These are phyloP conservation scores for Phialophora verrucosa DNA, from an alignment of 2,329 filamentous ascomycete species.

Conservation along the genomic window DNA sequence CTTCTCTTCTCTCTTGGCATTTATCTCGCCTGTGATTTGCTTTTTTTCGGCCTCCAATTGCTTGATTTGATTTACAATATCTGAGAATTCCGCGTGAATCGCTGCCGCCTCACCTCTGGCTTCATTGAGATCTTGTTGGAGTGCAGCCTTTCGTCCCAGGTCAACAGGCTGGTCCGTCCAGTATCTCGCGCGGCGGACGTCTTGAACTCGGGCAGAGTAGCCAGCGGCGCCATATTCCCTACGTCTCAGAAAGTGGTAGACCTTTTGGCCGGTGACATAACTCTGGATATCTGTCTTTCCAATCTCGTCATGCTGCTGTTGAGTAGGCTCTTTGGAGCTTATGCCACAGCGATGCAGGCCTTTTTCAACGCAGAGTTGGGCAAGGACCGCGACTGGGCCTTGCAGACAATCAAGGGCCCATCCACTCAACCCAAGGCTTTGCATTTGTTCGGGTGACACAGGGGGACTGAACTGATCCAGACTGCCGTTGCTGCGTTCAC, in stretches of 20 bases:
- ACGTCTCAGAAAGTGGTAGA: slow-evolving; percentile 71
- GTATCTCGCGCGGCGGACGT: slow-evolving; percentile 65
- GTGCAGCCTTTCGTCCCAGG: slow-evolving; percentile 58
- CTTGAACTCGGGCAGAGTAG: slow-evolving; percentile 70
- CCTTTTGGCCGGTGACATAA: slow-evolving; percentile 72
- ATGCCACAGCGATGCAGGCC: slow-evolving; percentile 73
- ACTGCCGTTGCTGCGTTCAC: slow-evolving; percentile 50
- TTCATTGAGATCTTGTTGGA: slow-evolving; percentile 59
- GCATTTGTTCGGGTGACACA: slow-evolving; percentile 62
- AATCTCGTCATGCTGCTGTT: slow-evolving; percentile 72
- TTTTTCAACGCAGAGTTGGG: slow-evolving; percentile 81
- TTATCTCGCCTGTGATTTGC: slow-evolving; percentile 16
- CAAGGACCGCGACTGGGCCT: slow-evolving; percentile 81
- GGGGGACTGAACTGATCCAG: slow-evolving; percentile 63
- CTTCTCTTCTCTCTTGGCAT: slow-evolving; percentile 47
- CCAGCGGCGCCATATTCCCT: slow-evolving; percentile 79
- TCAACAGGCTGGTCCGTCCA: slow-evolving; percentile 84
- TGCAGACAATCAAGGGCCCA: slow-evolving; percentile 79
- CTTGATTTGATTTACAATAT: slow-evolving; percentile 39
- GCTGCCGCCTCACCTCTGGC: slow-evolving; percentile 51
- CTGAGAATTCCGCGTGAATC: slow-evolving; percentile 35
- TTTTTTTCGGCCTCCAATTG: slow-evolving; percentile 42
- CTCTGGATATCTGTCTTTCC: slow-evolving; percentile 63
- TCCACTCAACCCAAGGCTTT: slow-evolving; percentile 71
- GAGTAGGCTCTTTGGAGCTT: slow-evolving; percentile 65